A percentile compares a stretch with the other conserved stretches of the same genome.
phyloP scores from a whole-genome alignment of 2,329 filamentous ascomycete species.

The Colletotrichum neosansevieriae region DNA sequence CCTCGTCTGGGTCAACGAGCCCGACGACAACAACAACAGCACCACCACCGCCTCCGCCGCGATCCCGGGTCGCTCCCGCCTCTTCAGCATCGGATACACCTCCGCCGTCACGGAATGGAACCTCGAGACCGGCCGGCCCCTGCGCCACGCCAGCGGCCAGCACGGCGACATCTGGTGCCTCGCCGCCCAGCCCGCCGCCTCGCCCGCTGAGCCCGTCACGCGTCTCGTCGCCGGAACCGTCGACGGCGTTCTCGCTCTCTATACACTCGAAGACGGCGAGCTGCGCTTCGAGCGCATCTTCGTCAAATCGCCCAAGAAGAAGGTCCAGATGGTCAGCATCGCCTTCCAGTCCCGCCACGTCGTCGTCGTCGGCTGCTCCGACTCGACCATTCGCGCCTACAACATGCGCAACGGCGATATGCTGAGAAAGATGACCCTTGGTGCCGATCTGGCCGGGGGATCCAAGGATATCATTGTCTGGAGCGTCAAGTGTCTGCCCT shows the following conservation, averaged over 20 bases:
- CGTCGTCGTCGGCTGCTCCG: constrained; percentile 92
- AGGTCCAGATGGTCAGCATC: constrained; percentile 89
- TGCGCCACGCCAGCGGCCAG: constrained; percentile 88
- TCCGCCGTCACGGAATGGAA: constrained; percentile 96
- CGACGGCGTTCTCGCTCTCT: constrained; percentile 88
- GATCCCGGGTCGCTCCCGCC: constrained; percentile 68
- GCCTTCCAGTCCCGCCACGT: constrained; percentile 87
- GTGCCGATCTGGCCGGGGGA: constrained; percentile 80
- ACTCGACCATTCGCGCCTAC: constrained; percentile 93
- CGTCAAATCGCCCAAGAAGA: constrained; percentile 82
- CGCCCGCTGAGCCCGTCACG: constrained; percentile 50
- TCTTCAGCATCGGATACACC: constrained; percentile 97
- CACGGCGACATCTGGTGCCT: constrained; percentile 98
- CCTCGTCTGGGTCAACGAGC: constrained; percentile 90
- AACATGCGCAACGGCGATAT: constrained; percentile 84
- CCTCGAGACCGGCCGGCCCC: constrained; percentile 80
- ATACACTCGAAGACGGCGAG: constrained; percentile 87
- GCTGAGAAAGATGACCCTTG: constrained; percentile 86
- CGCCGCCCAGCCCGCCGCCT: constrained; percentile 77
- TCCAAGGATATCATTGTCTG: constrained; percentile 91
- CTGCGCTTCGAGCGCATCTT: constrained; percentile 84
- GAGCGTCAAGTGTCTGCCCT: constrained; percentile 89
- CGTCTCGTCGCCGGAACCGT: constrained; percentile 89
- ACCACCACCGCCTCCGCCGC: constrained; percentile 53
- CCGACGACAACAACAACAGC: constrained; percentile 73